These are phyloP conservation scores for Galerina sulciceps DNA, from an alignment of 768 basidiomycete genomes.

Conservation along the genomic window DNA sequence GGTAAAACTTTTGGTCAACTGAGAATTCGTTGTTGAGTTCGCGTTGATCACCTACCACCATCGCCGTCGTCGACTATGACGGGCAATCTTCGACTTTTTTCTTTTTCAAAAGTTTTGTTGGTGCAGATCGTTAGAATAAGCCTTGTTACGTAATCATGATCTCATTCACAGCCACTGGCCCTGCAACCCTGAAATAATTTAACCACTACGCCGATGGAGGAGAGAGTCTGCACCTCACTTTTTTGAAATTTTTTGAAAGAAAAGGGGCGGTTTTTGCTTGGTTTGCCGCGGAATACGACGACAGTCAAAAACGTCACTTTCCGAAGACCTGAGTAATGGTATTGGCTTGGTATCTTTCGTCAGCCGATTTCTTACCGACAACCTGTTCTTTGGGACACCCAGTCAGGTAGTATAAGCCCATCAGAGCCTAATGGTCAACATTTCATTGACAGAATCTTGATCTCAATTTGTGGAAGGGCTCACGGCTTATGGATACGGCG, in stretches of 20 bases:
- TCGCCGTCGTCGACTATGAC: conserved; percentile 2
- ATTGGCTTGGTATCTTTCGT: no score
- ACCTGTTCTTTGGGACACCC: not conserved
- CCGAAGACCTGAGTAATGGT: no score
- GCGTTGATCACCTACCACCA: conserved; percentile 28
- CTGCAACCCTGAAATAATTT: no score
- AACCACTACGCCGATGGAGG: no score
- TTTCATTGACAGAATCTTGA: conserved; percentile 8
- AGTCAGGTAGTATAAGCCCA: not conserved
- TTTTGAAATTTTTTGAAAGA: no score
- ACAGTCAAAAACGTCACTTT: no score
- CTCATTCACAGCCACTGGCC: no score
- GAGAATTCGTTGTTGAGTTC: not conserved
- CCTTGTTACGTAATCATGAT: no score
- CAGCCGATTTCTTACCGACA: not conserved
- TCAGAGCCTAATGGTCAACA: not conserved
- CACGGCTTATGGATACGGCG: conserved; percentile 21
- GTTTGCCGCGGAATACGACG: no score
- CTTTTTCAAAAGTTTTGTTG: not conserved
- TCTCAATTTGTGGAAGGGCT: not conserved
- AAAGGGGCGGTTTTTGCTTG: no score
- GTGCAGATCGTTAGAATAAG: no score
- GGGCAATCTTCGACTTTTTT: not conserved
- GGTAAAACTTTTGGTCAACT: conserved; percentile 3
- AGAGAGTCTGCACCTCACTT: no score